phyloP scores from a whole-genome alignment of 1,284 basidiomycete genomes.

The Ceratobasidium sp. region DNA sequence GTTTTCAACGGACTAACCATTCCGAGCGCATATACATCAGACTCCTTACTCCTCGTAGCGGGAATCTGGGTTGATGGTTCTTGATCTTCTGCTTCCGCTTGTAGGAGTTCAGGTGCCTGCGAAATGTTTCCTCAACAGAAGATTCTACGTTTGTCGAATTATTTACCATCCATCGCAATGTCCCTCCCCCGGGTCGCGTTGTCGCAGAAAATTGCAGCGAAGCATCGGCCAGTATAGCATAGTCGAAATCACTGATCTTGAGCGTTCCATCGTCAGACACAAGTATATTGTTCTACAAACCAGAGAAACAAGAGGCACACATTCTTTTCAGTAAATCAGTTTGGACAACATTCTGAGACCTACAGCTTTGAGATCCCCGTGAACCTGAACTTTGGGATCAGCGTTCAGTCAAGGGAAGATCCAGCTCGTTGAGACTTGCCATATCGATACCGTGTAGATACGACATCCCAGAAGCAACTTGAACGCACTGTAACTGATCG shows the following conservation, averaged over 20 bases:
- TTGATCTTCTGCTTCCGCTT: not conserved
- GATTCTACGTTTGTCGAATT: too few relatives aligned
- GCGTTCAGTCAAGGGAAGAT: too few relatives aligned
- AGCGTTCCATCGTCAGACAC: not conserved
- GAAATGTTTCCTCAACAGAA: not conserved
- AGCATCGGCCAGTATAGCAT: constrained; percentile 7
- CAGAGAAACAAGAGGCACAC: not conserved
- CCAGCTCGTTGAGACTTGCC: too few relatives aligned
- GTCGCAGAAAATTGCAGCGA: constrained; percentile 14
- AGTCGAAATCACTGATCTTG: constrained; percentile 32
- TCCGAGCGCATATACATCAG: constrained; percentile 23
- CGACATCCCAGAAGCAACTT: too few relatives aligned
- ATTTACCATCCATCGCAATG: constrained; percentile 30
- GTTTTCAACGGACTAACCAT: not conserved
- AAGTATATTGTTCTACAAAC: not conserved
- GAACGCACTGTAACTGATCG: too few relatives aligned
- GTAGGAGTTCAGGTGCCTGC: constrained; percentile 25
- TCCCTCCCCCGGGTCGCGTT: constrained; percentile 14
- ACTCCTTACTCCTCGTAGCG: not conserved
- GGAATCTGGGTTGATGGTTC: not conserved
- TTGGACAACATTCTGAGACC: not conserved
- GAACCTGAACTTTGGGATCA: not conserved
- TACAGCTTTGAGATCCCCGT: constrained; percentile 21
- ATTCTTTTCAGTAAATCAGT: not conserved
- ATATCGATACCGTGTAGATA: too few relatives aligned